Base-by-base conservation (phyloP, 148 eudicot genomes). In the Rhododendron griersonianum region DNA sequence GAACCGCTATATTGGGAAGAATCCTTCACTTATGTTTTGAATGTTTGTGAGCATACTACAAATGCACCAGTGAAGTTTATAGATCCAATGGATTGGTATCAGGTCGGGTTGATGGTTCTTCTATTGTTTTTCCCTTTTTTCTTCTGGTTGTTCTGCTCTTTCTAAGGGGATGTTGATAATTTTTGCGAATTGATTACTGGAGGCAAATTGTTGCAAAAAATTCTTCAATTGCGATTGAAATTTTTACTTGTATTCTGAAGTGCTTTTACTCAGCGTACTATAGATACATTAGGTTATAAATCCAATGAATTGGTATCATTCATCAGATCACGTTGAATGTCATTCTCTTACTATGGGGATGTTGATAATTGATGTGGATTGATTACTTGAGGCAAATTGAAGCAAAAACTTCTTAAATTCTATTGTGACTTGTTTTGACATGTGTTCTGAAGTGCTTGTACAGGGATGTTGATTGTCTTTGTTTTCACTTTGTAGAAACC, bases 401-500 rank as follows among this genome's bases (percentile, higher is more conserved):
- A 39, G 10, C n/a, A 37, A 18, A 35, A 16, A 73, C 41, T 30
- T 73, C 21, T 9, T 10, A 16, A 78, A 78, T 44, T 78, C 28
- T 44, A 9, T 44, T 0, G 18, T 19, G 19, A 18, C 11, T 77
- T 39, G 21, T 3, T 76, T 76, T 14, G 18, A 61, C 23, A 23
- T 63, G 37, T 30, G 1, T 71, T 71, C 21, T 13, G 4, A 21
- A 37, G 85, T 85, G 44, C 11, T 84, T 41, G 21, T 76, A 23
- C n/a, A 69, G 2, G 53, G 50, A 25, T 39, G 75, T 74, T 80
- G 47, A 53, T 3, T n/a, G 30, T 21, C 45, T 33, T 63, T 78
- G 9, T 47, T 53, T 82, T 78, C 14, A 28, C 33, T 85, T 79
- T 92, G 89, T 96, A 96, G 99, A 96, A 95, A 90, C 99, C 99